A percentile compares a stretch with the other conserved stretches of the same genome.
phyloP scores from a whole-genome alignment of 179 eudicot species.

The Corrigiola litoralis region DNA sequence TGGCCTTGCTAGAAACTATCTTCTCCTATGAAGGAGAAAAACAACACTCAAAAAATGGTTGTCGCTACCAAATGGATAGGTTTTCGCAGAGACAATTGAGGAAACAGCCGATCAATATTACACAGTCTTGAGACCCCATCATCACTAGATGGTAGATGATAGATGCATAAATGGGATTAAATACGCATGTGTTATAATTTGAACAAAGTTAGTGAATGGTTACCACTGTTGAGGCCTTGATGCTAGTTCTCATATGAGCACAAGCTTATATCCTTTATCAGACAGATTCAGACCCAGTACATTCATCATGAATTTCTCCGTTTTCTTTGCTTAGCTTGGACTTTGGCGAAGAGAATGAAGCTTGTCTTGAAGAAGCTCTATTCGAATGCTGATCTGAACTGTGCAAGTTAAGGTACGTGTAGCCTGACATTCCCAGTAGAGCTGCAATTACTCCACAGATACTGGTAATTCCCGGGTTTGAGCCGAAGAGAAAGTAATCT shows the following conservation, averaged over 20 bases:
- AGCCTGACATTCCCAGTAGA: slow-evolving; percentile 74
- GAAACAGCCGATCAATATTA: too few relatives aligned
- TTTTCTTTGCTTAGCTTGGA: slow-evolving; percentile 76
- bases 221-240: background rate
- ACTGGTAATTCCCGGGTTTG: slow-evolving; percentile 80
- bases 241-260: background rate
- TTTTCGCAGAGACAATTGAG: too few relatives aligned
- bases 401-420: slow-evolving; percentile 65
- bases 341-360: slow-evolving; percentile 45
- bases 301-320: slow-evolving; percentile 35
- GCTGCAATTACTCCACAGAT: slow-evolving; percentile 75
- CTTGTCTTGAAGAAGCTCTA: slow-evolving; percentile 42
- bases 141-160: too few relatives aligned
- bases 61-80: too few relatives aligned
- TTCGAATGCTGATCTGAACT: slow-evolving; percentile 36
- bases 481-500: slow-evolving; percentile 68
- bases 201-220: slow-evolving; percentile 20
- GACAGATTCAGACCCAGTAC: slow-evolving; percentile 47
- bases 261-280: slow-evolving; percentile 11
- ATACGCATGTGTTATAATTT: slow-evolving; percentile 2
- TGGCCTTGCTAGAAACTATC: too few relatives aligned
- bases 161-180: background rate
- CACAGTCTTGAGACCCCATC: too few relatives aligned
- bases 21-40: too few relatives aligned
- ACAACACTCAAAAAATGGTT: too few relatives aligned